A percentile compares a stretch with the other conserved stretches of the same genome.
Evolutionary conservation across 345 rosid species (phyloP).

Genomic region (Carallia pectinifolia): DNA sequence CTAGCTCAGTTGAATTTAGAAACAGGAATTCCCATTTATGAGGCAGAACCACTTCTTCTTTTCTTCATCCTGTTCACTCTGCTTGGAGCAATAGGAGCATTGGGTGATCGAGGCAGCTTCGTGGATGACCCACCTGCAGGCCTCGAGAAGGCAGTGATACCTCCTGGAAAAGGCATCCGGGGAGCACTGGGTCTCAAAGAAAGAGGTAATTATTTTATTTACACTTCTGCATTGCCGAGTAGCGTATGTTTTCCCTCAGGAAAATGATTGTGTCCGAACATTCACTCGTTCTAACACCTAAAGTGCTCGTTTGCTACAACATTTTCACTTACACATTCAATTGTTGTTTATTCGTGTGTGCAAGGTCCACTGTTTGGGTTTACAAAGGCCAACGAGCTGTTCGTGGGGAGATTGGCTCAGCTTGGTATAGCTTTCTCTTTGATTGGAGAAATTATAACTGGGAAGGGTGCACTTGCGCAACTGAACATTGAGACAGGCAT

Average conservation of each 20-base stretch:
- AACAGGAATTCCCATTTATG: conserved; percentile 93
- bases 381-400: conserved; percentile 91
- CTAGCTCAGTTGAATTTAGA: conserved; percentile 78
- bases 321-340: background rate
- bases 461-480: conserved; percentile 95
- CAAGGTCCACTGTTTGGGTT: conserved; percentile 93
- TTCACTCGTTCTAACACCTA: no score
- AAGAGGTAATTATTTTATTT: conserved; percentile 51
- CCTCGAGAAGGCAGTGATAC: conserved; percentile 69
- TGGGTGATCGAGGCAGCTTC: conserved; percentile 86
- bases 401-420: conserved; percentile 95
- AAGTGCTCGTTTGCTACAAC: no score
- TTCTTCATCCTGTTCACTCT: conserved; percentile 94
- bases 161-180: conserved; percentile 71
- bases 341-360: background rate
- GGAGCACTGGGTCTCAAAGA: conserved; percentile 77
- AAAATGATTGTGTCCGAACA: no score
- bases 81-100: conserved; percentile 94
- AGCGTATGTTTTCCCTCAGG: no score
- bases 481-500: conserved; percentile 96
- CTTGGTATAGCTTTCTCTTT: conserved; percentile 90
- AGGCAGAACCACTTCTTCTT: conserved; percentile 96
- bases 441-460: conserved; percentile 90
- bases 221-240: no score
- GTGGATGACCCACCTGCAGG: conserved; percentile 83